These are phyloP conservation scores for Phytopythium oedochilum DNA, from an alignment of 352 stramenopile species.

Conservation along the genomic window DNA sequence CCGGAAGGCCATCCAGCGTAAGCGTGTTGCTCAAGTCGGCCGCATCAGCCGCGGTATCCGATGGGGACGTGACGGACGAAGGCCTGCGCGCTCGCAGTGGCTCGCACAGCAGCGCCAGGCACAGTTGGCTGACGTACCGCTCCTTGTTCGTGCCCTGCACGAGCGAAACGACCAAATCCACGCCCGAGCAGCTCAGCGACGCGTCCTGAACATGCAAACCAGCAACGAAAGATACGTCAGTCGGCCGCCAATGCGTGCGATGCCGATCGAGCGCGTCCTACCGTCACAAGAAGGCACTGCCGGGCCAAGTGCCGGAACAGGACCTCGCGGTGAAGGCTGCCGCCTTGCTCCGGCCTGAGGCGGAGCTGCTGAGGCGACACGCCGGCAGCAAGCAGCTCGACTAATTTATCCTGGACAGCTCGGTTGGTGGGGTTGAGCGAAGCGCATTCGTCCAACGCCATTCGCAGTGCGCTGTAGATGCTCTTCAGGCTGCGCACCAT, in stretches of 20 bases:
- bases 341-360: conserved; percentile 1
- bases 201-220: conserved; percentile 22
- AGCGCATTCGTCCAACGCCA: conserved; percentile 30
- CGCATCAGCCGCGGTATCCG: conserved; percentile 2
- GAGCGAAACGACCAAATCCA: conserved; percentile 33
- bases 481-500: conserved; percentile 23
- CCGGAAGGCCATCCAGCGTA: conserved; percentile 19
- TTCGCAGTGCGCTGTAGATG: conserved; percentile 34
- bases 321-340: conserved; percentile 17
- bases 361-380: conserved; percentile 7
- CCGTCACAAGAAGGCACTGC: conserved; percentile 43
- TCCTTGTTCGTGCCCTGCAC: conserved; percentile 40
- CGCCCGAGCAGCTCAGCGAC: conserved; percentile 35
- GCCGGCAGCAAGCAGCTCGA: conserved; percentile 31
- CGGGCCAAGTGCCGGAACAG: conserved; percentile 44
- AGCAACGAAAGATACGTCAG: conserved; percentile 1
- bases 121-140: conserved; percentile 38
- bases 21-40: conserved; percentile 9
- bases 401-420: conserved; percentile 8
- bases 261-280: conserved; percentile 11
- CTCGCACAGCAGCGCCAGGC: conserved; percentile 51
- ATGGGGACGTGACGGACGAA: conserved; percentile 2
- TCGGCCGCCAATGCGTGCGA: conserved; percentile 1
- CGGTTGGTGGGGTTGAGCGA: conserved; percentile 3
- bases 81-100: conserved; percentile 28